Evolutionary conservation across 805 yeast species (phyloP), one percentile per base, ranked within the genome.

Genomic region (Yamadazyma akitaensis): DNA sequence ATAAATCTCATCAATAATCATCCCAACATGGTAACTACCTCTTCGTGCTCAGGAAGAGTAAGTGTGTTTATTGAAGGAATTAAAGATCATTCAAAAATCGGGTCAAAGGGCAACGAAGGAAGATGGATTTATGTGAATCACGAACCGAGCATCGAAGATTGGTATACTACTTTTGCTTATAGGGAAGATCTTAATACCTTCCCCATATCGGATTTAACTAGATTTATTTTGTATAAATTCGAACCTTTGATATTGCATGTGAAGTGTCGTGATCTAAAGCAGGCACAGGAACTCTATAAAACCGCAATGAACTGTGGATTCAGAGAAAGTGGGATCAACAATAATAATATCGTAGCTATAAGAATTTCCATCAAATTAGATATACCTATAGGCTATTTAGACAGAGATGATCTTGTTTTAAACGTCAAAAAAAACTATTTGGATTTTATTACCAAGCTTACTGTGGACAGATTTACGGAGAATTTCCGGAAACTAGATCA

Each of bases 211-310:
- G 47, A 47, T 24, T 48, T 57, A 19, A 70, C 76, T 1, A 68
- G 96, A 43, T 82, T 75, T 50, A 76, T 88, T 7, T 69, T 88
- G 30, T 88, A 72, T 69, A 89, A 90, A 57, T 89, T 82, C 54
- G 96, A 89, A 65, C 95, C 96, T 3, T 74, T 89, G 61, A 88
- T 89, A 41, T 65, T 88, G 40, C 96, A 89, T 62, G 89, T 89
- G 5, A 84, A 87, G 57, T 87, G 96, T 57, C 72, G 92, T 39
- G 76, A 80, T 53, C 63, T 73, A 21, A 68, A 63, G 12, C 63
- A 74, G 5, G 96, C 96, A 0, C 71, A 75, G n/a, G 65, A 64
- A 34, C 62, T 89, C 10, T 87, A 82, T 52, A 78, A 82, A 32
- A 65, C 78, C 0, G 96, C 96, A 0, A 84, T 88, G 88, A 75